Percentiles rank a stretch among this genome's conserved stretches.
Evolutionary conservation across 1,284 basidiomycete genomes (phyloP).

Genomic region (Cystobasidium slooffiae): DNA sequence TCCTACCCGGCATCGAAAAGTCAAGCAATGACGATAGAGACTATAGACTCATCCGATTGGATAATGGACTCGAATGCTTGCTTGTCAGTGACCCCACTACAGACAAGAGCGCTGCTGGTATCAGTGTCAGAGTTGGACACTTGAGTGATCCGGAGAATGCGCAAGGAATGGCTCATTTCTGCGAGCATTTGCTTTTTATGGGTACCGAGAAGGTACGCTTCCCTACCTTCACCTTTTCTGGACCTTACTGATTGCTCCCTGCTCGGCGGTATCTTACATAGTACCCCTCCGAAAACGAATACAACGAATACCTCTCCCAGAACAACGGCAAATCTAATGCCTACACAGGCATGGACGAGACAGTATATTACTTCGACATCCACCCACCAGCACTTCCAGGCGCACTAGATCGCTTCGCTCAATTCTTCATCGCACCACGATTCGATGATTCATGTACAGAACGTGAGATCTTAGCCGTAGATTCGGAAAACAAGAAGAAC

Average conservation of each 20-base stretch:
- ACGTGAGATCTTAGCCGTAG: slow-evolving; percentile 93
- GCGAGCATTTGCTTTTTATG: slow-evolving; percentile 97
- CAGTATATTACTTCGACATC: slow-evolving; percentile 93
- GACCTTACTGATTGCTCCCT: too few relatives aligned
- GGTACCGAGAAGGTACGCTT: slow-evolving; percentile 59
- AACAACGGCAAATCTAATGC: slow-evolving; percentile 93
- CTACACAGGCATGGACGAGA: slow-evolving; percentile 89
- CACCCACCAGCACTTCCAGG: slow-evolving; percentile 80
- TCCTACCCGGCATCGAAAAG: slow-evolving; percentile 71
- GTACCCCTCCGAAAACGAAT: slow-evolving; percentile 91
- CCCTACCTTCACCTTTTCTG: neutral
- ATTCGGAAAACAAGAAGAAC: slow-evolving; percentile 99
- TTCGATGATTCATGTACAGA: slow-evolving; percentile 89
- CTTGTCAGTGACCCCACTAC: slow-evolving; percentile 78
- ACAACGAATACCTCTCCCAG: slow-evolving; percentile 85
- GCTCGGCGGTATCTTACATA: too few relatives aligned
- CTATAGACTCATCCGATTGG: slow-evolving; percentile 79
- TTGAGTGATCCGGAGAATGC: slow-evolving; percentile 77
- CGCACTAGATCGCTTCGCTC: slow-evolving; percentile 87
- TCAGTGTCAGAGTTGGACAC: slow-evolving; percentile 95
- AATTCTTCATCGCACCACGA: slow-evolving; percentile 91
- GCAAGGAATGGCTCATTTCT: slow-evolving; percentile 80
- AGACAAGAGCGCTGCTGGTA: slow-evolving; percentile 92
- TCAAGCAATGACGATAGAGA: slow-evolving; percentile 75
- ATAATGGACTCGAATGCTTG: slow-evolving; percentile 85